Percentiles rank a stretch among this genome's conserved stretches.
Evolutionary conservation across 495 filamentous ascomycete genomes (phyloP).

Genomic region (Neurospora africana): DNA sequence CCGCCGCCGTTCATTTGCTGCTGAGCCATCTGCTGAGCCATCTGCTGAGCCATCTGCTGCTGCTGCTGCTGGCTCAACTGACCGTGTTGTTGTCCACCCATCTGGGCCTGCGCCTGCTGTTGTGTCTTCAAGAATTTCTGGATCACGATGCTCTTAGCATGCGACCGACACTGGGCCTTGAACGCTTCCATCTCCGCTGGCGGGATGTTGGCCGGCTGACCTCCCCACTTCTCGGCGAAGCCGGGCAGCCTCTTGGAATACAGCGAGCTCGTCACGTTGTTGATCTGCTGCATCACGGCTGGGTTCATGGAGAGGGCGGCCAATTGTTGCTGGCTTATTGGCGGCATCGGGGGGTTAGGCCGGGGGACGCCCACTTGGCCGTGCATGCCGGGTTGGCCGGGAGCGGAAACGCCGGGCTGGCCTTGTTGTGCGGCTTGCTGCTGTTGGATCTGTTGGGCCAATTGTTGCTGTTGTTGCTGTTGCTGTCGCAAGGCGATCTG

Average conservation of each 20-base stretch:
- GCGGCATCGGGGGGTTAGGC: neutral
- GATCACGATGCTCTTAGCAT: slow-evolving; percentile 16
- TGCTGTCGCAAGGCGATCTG: slow-evolving; percentile 29
- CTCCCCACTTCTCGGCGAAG: slow-evolving; percentile 29
- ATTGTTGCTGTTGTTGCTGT: slow-evolving; percentile 31
- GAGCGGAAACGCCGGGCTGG: neutral
- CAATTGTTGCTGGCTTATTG: slow-evolving; percentile 24
- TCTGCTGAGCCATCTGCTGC: slow-evolving; percentile 1
- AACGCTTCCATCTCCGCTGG: slow-evolving; percentile 23
- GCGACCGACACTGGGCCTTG: slow-evolving; percentile 12
- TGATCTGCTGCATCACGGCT: slow-evolving; percentile 9
- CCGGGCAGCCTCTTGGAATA: slow-evolving; percentile 39
- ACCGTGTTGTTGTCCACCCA: neutral
- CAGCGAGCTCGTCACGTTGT: slow-evolving; percentile 28
- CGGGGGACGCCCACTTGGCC: neutral
- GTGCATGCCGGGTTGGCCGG: neutral
- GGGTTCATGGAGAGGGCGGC: slow-evolving; percentile 4
- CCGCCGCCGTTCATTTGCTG: neutral
- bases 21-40: slow-evolving; percentile 1
- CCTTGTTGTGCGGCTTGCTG: neutral
- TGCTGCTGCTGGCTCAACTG: neutral
- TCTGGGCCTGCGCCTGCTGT: slow-evolving; percentile 31
- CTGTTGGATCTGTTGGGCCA: slow-evolving; percentile 25
- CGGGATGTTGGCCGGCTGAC: slow-evolving; percentile 20
- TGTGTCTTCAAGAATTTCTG: slow-evolving; percentile 11